These are phyloP conservation scores for Noccaea caerulescens DNA, from an alignment of 345 rosid genomes.

Conservation along the genomic window DNA sequence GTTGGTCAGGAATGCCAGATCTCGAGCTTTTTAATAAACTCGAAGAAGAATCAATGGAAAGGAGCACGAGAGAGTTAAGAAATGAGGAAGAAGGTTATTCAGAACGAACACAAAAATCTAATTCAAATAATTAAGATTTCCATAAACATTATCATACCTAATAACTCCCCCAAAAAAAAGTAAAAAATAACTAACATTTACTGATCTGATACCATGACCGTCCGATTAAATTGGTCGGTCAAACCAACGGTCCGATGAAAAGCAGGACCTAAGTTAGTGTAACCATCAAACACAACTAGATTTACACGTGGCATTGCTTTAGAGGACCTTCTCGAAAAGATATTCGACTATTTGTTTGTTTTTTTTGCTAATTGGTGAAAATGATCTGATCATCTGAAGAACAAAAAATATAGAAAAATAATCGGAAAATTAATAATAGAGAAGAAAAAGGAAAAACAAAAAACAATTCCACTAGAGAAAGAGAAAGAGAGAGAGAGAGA, in stretches of 20 bases:
- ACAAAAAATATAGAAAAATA: constrained; percentile 3
- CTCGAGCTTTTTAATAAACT: neutral
- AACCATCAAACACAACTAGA: constrained; percentile 8
- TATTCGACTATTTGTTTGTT: constrained; percentile 4
- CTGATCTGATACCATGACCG: constrained; percentile 33
- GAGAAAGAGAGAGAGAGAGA: constrained; percentile 16
- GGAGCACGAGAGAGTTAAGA: neutral
- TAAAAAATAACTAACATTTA: constrained; percentile 17
- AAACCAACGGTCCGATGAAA: constrained; percentile 38
- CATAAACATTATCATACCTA: too few relatives aligned
- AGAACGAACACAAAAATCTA: too few relatives aligned
- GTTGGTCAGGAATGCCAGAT: constrained; percentile 22
- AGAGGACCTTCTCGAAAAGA: constrained; percentile 37
- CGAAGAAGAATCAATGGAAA: constrained; percentile 7
- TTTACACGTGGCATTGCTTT: constrained; percentile 37
- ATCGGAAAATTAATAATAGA: constrained; percentile 35
- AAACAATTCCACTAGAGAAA: constrained; percentile 13
- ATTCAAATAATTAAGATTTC: too few relatives aligned
- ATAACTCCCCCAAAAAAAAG: neutral
- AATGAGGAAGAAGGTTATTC: neutral
- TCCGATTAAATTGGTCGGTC: constrained; percentile 43
- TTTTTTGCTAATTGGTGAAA: constrained; percentile 4
- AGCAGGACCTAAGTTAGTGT: constrained; percentile 20
- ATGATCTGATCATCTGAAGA: neutral
- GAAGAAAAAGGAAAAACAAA: constrained; percentile 21